Evolutionary conservation across 2,329 filamentous ascomycete species (phyloP).

Genomic region (Aspergillus niger): DNA sequence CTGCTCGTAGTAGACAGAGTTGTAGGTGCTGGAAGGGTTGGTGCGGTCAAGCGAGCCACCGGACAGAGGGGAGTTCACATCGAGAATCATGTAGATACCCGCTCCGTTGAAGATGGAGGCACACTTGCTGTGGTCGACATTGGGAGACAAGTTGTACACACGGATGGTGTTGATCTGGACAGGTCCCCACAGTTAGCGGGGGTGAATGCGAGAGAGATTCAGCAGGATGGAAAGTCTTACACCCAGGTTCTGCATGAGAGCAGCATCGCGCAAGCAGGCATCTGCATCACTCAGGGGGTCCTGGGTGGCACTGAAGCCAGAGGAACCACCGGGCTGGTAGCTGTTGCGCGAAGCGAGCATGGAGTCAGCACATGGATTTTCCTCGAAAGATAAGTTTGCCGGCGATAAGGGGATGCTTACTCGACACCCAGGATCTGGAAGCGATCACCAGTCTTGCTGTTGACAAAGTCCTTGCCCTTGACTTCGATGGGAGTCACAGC

Average conservation of each 20-base stretch:
- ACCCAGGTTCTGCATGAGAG: conserved; percentile 64
- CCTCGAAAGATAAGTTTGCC: conserved; percentile 4
- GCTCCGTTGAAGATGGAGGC: conserved; percentile 66
- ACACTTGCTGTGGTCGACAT: conserved; percentile 62
- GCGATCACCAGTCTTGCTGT: conserved; percentile 58
- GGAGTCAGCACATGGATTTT: conserved; percentile 21
- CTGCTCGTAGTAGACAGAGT: conserved; percentile 56
- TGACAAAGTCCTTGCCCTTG: conserved; percentile 62
- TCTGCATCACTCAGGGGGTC: conserved; percentile 62
- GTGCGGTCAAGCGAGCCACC: conserved; percentile 60
- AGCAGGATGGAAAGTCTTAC: conserved; percentile 35
- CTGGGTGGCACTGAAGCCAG: conserved; percentile 55
- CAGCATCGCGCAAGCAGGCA: conserved; percentile 63
- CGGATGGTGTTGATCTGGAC: conserved; percentile 62
- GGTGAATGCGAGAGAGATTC: background rate
- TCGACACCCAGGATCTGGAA: conserved; percentile 66
- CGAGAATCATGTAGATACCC: conserved; percentile 67
- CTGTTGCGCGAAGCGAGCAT: conserved; percentile 31
- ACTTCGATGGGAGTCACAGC: conserved; percentile 61
- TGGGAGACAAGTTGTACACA: conserved; percentile 64
- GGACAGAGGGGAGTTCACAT: conserved; percentile 63
- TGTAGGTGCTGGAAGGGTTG: conserved; percentile 59
- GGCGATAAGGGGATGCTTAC: conserved; percentile 37
- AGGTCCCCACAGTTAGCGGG: background rate
- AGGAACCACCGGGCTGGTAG: conserved; percentile 65